phyloP scores from a whole-genome alignment of 495 filamentous ascomycete genomes.

The Podospora australis region DNA sequence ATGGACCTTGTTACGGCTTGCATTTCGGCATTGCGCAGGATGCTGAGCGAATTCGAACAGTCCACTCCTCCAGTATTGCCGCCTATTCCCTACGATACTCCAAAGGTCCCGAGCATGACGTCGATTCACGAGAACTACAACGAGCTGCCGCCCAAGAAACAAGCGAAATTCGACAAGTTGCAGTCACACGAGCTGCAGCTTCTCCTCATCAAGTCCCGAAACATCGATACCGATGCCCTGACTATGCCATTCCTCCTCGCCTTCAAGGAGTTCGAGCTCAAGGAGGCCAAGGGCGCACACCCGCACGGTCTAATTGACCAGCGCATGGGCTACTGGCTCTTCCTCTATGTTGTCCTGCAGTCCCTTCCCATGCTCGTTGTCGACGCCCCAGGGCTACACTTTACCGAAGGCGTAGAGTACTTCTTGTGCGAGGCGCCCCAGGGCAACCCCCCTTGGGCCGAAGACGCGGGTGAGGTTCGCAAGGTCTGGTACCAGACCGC shows the following conservation, averaged over 20 bases:
- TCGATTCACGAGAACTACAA: conserved; percentile 54
- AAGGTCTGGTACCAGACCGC: conserved; percentile 77
- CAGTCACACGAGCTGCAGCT: conserved; percentile 70
- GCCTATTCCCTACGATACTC: conserved; percentile 86
- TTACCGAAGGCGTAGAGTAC: conserved; percentile 80
- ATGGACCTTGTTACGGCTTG: conserved; percentile 35
- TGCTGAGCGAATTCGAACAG: conserved; percentile 81
- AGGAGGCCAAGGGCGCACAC: conserved; percentile 62
- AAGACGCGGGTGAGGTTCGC: conserved; percentile 56
- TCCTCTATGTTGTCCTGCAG: conserved; percentile 87
- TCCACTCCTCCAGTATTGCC: conserved; percentile 83
- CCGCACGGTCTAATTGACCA: conserved; percentile 69
- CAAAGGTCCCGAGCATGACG: conserved; percentile 65
- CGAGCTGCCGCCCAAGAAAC: conserved; percentile 60
- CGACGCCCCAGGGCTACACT: conserved; percentile 74
- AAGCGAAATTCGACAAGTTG: conserved; percentile 56
- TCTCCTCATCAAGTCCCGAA: conserved; percentile 69
- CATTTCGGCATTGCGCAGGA: conserved; percentile 54
- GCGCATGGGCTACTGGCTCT: conserved; percentile 85
- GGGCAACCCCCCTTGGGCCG: conserved; percentile 78
- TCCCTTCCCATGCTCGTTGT: conserved; percentile 83
- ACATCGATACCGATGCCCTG: conserved; percentile 56
- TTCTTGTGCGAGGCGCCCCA: conserved; percentile 91
- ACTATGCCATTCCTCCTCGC: conserved; percentile 62
- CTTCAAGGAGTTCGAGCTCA: conserved; percentile 78